These are phyloP conservation scores for Begonia peltatifolia DNA, from an alignment of 306 rosid species.

Conservation along the genomic window DNA sequence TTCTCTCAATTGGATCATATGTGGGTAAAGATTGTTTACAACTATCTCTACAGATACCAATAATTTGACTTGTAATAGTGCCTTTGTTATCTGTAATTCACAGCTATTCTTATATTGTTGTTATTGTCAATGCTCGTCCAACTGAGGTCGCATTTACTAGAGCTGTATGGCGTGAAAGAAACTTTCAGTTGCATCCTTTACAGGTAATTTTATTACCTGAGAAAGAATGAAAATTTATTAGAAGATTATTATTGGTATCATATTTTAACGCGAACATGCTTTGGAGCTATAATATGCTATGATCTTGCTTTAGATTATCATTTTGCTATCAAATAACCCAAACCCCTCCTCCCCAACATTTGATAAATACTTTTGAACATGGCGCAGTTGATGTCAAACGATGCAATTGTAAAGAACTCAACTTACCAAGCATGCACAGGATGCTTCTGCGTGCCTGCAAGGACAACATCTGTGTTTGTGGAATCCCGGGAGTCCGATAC, in stretches of 20 bases:
- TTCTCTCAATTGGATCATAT: conserved; percentile 74
- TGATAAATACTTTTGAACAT: conserved; percentile 1
- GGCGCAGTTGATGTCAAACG: conserved; percentile 41
- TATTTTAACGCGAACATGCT: too few species aligned
- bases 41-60: conserved; percentile 7
- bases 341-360: not conserved
- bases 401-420: conserved; percentile 55
- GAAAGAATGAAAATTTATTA: too few species aligned
- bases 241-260: too few species aligned
- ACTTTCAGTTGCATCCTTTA: conserved; percentile 64
- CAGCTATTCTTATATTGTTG: conserved; percentile 69
- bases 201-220: conserved; percentile 32
- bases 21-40: conserved; percentile 35
- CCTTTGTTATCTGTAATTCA: conserved; percentile 13
- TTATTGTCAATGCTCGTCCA: conserved; percentile 68
- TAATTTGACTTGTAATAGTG: conserved; percentile 2
- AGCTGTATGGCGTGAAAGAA: conserved; percentile 34
- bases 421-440: conserved; percentile 46
- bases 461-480: conserved; percentile 71
- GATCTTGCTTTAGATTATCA: not conserved
- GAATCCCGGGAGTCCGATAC: conserved; percentile 29
- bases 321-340: not conserved
- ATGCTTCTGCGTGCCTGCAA: conserved; percentile 44
- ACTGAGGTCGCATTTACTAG: conserved; percentile 44
- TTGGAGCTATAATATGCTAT: too few species aligned